A percentile compares a stretch with the other conserved stretches of the same genome.
phyloP scores from a whole-genome alignment of 352 stramenopile species.

The Phytophthora tubulina region DNA sequence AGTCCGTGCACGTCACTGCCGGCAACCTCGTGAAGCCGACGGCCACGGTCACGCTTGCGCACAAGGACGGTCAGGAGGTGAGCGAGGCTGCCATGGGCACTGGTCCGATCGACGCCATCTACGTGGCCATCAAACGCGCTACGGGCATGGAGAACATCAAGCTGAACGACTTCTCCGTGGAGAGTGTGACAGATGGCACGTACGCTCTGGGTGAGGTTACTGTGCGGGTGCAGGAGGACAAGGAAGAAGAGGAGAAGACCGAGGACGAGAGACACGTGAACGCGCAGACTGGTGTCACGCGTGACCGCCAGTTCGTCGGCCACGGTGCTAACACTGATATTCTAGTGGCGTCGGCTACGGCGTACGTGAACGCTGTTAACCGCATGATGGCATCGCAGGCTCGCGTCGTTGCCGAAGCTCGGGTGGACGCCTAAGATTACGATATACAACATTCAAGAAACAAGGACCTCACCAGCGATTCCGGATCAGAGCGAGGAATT shows the following conservation, averaged over 20 bases:
- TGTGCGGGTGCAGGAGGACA: constrained; percentile 82
- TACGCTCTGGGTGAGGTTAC: constrained; percentile 90
- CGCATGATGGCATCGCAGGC: constrained; percentile 81
- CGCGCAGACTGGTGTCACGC: constrained; percentile 84
- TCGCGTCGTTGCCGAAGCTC: constrained; percentile 43
- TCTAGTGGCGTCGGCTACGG: constrained; percentile 87
- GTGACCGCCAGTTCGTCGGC: constrained; percentile 89
- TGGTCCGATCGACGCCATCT: constrained; percentile 90
- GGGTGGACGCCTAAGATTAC: constrained; percentile 52
- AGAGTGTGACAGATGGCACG: constrained; percentile 90
- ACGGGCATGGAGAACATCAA: constrained; percentile 84
- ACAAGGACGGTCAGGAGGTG: constrained; percentile 91
- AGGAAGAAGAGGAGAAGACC: constrained; percentile 52
- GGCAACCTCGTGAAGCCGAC: constrained; percentile 92
- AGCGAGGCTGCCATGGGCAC: constrained; percentile 91
- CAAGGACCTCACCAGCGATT: constrained; percentile 20
- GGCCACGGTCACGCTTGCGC: constrained; percentile 88
- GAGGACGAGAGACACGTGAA: constrained; percentile 83
- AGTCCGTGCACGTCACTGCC: constrained; percentile 90
- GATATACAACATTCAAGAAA: constrained; percentile 42
- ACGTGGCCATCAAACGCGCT: constrained; percentile 87
- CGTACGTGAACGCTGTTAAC: constrained; percentile 91
- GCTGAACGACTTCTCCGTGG: constrained; percentile 90
- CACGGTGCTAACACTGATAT: constrained; percentile 93
- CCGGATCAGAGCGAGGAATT: constrained; percentile 15